Evolutionary conservation across 108 stramenopile genomes (phyloP).

Genomic region (Parietichytrium sp.): DNA sequence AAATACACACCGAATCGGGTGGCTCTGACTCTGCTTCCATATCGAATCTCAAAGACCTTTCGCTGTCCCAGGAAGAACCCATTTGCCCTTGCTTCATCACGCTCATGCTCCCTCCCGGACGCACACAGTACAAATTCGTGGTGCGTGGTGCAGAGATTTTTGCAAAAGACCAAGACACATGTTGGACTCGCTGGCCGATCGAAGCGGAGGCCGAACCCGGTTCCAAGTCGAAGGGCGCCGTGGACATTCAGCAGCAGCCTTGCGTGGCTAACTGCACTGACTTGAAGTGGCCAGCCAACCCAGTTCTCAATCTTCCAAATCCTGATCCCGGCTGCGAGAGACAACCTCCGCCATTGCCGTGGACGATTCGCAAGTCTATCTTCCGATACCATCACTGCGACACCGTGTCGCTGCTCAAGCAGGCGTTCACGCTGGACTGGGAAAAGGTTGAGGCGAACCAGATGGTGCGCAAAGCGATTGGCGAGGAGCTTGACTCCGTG

Average conservation of each 20-base stretch:
- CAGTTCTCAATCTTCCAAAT: not conserved
- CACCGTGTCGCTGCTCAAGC: not conserved
- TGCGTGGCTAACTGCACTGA: not conserved
- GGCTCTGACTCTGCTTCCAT: too few species aligned
- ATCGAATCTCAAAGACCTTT: too few species aligned
- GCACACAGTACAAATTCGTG: not conserved
- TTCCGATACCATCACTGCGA: conserved; percentile 17
- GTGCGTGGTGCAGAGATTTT: conserved; percentile 2
- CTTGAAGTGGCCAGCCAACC: not conserved
- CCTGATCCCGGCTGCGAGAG: conserved; percentile 19
- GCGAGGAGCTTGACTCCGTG: not conserved
- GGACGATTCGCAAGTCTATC: not conserved
- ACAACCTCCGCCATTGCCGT: not conserved
- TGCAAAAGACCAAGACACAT: not conserved
- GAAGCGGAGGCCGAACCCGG: not conserved
- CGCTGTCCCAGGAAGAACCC: not conserved
- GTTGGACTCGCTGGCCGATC: conserved; percentile 23
- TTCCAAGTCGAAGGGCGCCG: too few species aligned
- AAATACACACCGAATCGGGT: too few species aligned
- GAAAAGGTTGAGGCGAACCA: conserved; percentile 5
- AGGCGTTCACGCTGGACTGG: conserved; percentile 19
- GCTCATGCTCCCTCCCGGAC: conserved; percentile 35
- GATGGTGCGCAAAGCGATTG: not conserved
- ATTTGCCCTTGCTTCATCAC: not conserved
- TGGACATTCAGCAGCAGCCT: not conserved